Percentiles rank a stretch among this genome's conserved stretches.
Conservation (phyloP, 805 yeast species). For the Starmera amethionina region DNA sequence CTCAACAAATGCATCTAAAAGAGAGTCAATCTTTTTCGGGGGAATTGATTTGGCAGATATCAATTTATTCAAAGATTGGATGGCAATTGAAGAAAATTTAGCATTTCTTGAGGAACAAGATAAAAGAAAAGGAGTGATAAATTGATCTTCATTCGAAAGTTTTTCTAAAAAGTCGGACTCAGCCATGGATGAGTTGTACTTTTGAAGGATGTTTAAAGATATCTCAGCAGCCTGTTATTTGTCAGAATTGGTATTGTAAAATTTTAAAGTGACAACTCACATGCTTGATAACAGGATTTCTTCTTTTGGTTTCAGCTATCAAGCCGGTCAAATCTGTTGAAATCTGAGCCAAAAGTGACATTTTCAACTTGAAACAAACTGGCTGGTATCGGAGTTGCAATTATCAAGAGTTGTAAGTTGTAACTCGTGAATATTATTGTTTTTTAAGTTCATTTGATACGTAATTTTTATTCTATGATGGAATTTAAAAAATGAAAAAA, state of each 20-base stretch:
- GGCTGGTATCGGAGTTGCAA: too few species aligned
- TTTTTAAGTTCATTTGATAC: too few species aligned
- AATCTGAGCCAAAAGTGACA: constrained; percentile 41
- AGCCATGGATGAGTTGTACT: constrained; percentile 19
- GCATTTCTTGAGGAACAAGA: constrained; percentile 71
- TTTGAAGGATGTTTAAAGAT: constrained; percentile 36
- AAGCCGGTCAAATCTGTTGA: constrained; percentile 49
- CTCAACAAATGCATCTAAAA: constrained; percentile 61
- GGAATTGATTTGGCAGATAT: constrained; percentile 49
- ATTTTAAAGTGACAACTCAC: constrained; percentile 22
- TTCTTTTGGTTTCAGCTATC: constrained; percentile 60
- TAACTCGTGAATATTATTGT: too few species aligned
- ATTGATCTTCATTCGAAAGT: constrained; percentile 38
- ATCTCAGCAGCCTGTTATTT: constrained; percentile 30
- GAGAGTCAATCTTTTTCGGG: constrained; percentile 35
- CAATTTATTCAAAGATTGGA: constrained; percentile 60
- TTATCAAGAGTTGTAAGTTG: too few species aligned
- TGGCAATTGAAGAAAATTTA: constrained; percentile 59
- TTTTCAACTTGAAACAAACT: constrained; percentile 7
- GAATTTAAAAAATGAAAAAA: too few species aligned
- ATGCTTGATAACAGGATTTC: constrained; percentile 57
- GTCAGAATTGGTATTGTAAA: not conserved
- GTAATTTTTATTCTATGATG: too few species aligned
- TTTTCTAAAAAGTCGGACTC: constrained; percentile 21
- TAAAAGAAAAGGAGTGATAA: constrained; percentile 57